Conservation (phyloP, 2,329 filamentous ascomycete species). For the Neofusicoccum parvum region DNA sequence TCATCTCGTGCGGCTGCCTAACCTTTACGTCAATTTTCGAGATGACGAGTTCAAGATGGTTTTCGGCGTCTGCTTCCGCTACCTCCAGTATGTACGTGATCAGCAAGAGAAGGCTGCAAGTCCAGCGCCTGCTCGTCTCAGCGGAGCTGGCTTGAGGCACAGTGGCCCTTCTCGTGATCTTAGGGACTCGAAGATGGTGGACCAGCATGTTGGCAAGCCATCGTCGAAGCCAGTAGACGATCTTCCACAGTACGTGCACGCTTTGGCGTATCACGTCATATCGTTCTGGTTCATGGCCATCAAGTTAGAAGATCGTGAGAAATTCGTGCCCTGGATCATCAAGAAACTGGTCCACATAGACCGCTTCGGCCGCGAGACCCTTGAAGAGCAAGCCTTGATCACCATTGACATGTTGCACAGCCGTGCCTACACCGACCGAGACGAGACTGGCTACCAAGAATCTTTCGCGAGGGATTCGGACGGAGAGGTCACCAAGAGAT, state of each 20-base stretch:
- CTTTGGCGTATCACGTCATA: conserved; percentile 91
- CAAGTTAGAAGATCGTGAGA: conserved; percentile 79
- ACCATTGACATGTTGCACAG: conserved; percentile 95
- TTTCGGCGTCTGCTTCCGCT: conserved; percentile 93
- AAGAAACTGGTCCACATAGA: conserved; percentile 80
- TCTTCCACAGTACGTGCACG: conserved; percentile 89
- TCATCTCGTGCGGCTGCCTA: conserved; percentile 78
- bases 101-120: conserved; percentile 45
- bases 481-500: conserved; percentile 66
- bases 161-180: conserved; percentile 48
- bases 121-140: conserved; percentile 33
- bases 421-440: conserved; percentile 80
- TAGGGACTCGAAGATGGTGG: conserved; percentile 17
- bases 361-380: conserved; percentile 69
- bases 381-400: conserved; percentile 91
- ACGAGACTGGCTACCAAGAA: conserved; percentile 70
- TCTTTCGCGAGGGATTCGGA: conserved; percentile 67
- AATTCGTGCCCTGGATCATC: conserved; percentile 86
- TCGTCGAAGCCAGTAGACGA: conserved; percentile 62
- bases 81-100: conserved; percentile 85
- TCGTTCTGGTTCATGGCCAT: conserved; percentile 95
- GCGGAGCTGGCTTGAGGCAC: conserved; percentile 42
- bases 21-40: conserved; percentile 84
- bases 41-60: conserved; percentile 92
- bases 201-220: conserved; percentile 9